A percentile compares a stretch with the other conserved stretches of the same genome.
Conservation (phyloP, 306 rosid genomes). For the Carpinus fangiana region DNA sequence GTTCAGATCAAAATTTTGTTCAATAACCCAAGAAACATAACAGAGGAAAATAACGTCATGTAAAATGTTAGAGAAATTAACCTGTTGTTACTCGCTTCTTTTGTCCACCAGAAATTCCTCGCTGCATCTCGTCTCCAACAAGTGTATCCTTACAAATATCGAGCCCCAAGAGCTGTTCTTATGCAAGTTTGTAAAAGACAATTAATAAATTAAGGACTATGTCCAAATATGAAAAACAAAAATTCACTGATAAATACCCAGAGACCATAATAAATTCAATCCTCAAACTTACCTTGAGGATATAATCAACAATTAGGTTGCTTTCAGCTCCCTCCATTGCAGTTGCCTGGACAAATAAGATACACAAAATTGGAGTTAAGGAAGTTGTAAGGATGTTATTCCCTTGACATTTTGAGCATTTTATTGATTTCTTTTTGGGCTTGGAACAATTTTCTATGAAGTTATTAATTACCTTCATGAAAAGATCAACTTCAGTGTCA, state of each 20-base stretch:
- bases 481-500: conserved; percentile 56
- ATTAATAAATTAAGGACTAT: background rate
- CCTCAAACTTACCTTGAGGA: conserved; percentile 45
- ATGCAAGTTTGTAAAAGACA: background rate
- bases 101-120: conserved; percentile 62
- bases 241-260: background rate
- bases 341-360: conserved; percentile 35
- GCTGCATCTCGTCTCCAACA: conserved; percentile 53
- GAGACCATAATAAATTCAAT: no score
- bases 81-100: conserved; percentile 49
- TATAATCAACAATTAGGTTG: conserved; percentile 48
- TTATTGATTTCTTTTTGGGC: background rate
- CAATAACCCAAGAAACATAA: background rate
- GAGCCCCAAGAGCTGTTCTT: conserved; percentile 47
- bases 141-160: conserved; percentile 57
- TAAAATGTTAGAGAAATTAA: conserved; percentile 1
- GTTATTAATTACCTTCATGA: conserved; percentile 46
- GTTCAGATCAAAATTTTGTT: background rate
- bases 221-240: background rate
- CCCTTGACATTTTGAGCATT: no score
- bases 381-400: background rate
- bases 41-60: background rate
- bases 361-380: background rate
- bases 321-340: conserved; percentile 51
- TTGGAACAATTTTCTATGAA: background rate